phyloP scores from a whole-genome alignment of 2,329 filamentous ascomycete genomes.

The Fusarium chlamydosporum region DNA sequence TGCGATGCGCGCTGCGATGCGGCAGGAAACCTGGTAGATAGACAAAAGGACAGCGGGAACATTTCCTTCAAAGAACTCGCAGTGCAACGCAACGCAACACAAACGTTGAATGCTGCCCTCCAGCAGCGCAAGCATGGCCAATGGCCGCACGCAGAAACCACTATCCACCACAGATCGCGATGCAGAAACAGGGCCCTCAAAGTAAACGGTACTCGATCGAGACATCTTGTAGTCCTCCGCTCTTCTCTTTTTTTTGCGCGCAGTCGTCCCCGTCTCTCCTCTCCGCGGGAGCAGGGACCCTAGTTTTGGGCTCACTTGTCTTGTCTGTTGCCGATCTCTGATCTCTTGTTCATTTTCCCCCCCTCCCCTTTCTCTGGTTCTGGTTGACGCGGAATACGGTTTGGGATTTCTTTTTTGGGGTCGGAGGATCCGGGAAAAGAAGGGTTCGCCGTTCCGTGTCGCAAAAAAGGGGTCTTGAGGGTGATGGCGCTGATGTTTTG shows the following conservation, averaged over 20 bases:
- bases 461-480: neutral
- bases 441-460: slow-evolving; percentile 5
- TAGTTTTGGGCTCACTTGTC: slow-evolving; percentile 18
- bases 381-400: slow-evolving; percentile 3
- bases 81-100: slow-evolving; percentile 2
- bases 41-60: slow-evolving; percentile 11
- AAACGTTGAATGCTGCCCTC: slow-evolving; percentile 16
- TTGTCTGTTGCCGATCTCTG: slow-evolving; percentile 33
- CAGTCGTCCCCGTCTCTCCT: neutral
- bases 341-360: slow-evolving; percentile 1
- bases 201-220: slow-evolving; percentile 34
- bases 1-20: neutral
- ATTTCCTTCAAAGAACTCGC: slow-evolving; percentile 1
- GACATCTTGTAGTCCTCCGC: slow-evolving; percentile 13
- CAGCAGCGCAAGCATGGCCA: slow-evolving; percentile 26
- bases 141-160: slow-evolving; percentile 12
- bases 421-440: slow-evolving; percentile 11
- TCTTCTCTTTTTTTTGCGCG: neutral
- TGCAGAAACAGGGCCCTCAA: slow-evolving; percentile 23
- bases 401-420: slow-evolving; percentile 5
- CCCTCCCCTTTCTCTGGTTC: neutral
- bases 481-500: slow-evolving; percentile 27
- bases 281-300: slow-evolving; percentile 19
- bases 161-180: slow-evolving; percentile 36
- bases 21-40: neutral